Evolutionary conservation across 1,284 basidiomycete species (phyloP).

Genomic region (Fomes fomentarius): DNA sequence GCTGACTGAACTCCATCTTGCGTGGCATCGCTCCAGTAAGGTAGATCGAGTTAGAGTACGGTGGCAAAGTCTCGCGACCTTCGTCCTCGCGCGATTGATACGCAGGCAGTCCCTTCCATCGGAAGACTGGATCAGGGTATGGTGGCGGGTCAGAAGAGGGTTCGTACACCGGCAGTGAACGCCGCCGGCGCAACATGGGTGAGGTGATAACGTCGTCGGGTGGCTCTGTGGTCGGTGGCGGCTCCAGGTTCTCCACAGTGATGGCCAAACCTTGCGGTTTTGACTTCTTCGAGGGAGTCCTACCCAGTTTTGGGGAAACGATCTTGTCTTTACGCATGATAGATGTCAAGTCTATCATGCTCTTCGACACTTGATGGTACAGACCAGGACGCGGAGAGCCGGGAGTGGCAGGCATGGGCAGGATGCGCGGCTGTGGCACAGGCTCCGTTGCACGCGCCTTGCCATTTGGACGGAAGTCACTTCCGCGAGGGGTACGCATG

Average conservation of each 20-base stretch:
- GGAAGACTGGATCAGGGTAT: constrained; percentile 45
- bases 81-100: constrained; percentile 62
- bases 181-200: constrained; percentile 44
- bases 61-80: constrained; percentile 80
- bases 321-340: constrained; percentile 32
- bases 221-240: constrained; percentile 19
- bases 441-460: constrained; percentile 7
- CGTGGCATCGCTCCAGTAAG: constrained; percentile 86
- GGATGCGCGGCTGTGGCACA: constrained; percentile 16
- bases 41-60: constrained; percentile 84
- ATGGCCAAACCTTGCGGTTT: constrained; percentile 13
- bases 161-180: constrained; percentile 62
- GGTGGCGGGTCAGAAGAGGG: constrained; percentile 52
- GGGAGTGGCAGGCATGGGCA: constrained; percentile 21
- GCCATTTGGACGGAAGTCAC: constrained; percentile 20
- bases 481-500: constrained; percentile 42
- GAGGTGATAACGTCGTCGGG: constrained; percentile 25
- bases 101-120: constrained; percentile 36
- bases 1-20: constrained; percentile 92
- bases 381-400: constrained; percentile 47
- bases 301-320: constrained; percentile 20
- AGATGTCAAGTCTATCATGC: constrained; percentile 54
- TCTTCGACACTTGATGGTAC: constrained; percentile 65
- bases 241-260: constrained; percentile 8
- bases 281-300: constrained; percentile 8